These are phyloP conservation scores for Blastobotrys terrestris DNA, from an alignment of 805 yeast genomes.

Conservation along the genomic window DNA sequence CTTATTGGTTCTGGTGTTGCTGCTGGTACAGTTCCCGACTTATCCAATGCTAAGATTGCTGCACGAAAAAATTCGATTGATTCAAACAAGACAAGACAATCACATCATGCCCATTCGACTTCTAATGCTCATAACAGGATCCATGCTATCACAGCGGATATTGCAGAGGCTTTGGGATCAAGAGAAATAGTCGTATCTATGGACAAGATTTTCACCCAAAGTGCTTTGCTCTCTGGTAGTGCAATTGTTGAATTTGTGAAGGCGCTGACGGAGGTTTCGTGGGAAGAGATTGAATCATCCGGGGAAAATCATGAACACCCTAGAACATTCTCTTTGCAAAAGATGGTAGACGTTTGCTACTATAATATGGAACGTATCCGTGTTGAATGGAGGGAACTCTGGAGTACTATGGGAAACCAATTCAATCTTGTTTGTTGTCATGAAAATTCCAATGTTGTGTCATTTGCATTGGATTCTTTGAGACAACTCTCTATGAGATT, in stretches of 20 bases:
- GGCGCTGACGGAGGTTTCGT: conserved; percentile 79
- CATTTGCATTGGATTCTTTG: conserved; percentile 89
- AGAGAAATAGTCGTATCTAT: conserved; percentile 43
- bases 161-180: conserved; percentile 30
- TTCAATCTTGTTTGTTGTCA: conserved; percentile 83
- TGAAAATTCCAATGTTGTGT: conserved; percentile 65
- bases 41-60: conserved; percentile 58
- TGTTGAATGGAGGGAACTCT: conserved; percentile 91
- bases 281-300: conserved; percentile 86
- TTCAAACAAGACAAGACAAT: conserved; percentile 1
- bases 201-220: conserved; percentile 82
- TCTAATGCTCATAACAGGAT: conserved; percentile 11
- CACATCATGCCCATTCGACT: background rate
- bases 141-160: conserved; percentile 20
- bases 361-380: conserved; percentile 96
- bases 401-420: conserved; percentile 89
- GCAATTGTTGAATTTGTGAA: conserved; percentile 83
- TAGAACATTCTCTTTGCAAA: conserved; percentile 85
- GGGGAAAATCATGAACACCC: conserved; percentile 70
- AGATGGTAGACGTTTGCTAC: conserved; percentile 94
- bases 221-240: conserved; percentile 69
- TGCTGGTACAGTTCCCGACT: conserved; percentile 80
- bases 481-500: conserved; percentile 91
- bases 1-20: conserved; percentile 82
- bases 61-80: conserved; percentile 2